phyloP scores from a whole-genome alignment of 495 filamentous ascomycete species.

The Aspergillus mulundensis region DNA sequence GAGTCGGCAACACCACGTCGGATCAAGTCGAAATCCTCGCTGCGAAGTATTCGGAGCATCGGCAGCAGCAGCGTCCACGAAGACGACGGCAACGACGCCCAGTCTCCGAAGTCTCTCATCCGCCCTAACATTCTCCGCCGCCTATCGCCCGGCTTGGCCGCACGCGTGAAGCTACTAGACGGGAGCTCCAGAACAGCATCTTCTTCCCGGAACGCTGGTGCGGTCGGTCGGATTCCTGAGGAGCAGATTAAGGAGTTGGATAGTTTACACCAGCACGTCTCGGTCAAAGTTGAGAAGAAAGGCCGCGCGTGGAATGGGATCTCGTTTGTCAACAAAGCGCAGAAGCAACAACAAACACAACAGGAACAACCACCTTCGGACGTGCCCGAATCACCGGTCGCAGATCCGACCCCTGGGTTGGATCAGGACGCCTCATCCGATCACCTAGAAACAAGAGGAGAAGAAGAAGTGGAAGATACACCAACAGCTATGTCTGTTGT shows the following conservation, averaged over 20 bases:
- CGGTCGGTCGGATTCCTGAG: constrained; percentile 70
- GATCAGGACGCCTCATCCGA: constrained; percentile 6
- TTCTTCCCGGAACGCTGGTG: constrained; percentile 35
- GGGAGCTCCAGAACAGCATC: constrained; percentile 47
- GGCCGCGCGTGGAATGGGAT: constrained; percentile 61
- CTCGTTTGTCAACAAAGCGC: constrained; percentile 10
- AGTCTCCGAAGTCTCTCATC: constrained; percentile 27
- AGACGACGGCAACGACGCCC: constrained; percentile 26
- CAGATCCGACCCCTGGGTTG: not conserved
- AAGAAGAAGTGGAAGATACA: constrained; percentile 12
- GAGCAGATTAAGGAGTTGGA: constrained; percentile 67
- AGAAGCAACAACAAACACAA: constrained; percentile 13
- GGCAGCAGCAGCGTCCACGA: constrained; percentile 36
- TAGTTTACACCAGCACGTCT: constrained; percentile 54
- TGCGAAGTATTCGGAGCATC: constrained; percentile 39
- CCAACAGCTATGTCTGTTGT: constrained; percentile 33
- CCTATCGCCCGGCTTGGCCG: constrained; percentile 67
- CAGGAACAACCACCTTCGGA: constrained; percentile 17
- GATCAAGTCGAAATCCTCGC: constrained; percentile 42
- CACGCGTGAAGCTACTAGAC: constrained; percentile 70
- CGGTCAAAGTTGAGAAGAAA: constrained; percentile 52
- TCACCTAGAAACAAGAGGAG: not conserved
- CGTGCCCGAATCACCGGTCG: constrained; percentile 11
- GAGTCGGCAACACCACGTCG: constrained; percentile 29
- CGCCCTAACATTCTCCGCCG: constrained; percentile 40